Evolutionary conservation across 1,284 basidiomycete genomes (phyloP).

Genomic region (Ceratobasidium papillatum): DNA sequence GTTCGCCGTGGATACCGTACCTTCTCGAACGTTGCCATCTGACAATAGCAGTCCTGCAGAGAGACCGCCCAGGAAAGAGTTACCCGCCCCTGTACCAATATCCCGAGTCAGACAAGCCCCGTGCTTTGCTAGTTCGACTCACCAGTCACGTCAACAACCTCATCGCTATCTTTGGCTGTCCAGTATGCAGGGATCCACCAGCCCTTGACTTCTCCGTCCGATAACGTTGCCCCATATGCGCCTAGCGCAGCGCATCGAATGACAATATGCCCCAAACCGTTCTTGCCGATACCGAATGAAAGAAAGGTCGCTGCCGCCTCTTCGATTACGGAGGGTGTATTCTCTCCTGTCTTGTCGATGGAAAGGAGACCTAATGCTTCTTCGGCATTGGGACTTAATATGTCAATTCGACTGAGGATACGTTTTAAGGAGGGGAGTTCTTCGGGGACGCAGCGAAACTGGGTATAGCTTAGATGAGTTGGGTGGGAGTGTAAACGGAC

Average conservation of each 20-base stretch:
- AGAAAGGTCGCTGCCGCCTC: slow-evolving; percentile 67
- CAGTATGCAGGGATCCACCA: slow-evolving; percentile 85
- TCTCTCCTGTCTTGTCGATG: slow-evolving; percentile 22
- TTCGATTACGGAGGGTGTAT: slow-evolving; percentile 63
- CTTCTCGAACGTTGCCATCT: slow-evolving; percentile 68
- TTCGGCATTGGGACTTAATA: slow-evolving; percentile 82
- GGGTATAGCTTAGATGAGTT: slow-evolving; percentile 43
- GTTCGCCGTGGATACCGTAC: slow-evolving; percentile 53
- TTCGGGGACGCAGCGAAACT: slow-evolving; percentile 81
- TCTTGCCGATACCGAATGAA: slow-evolving; percentile 62
- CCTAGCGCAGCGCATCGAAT: slow-evolving; percentile 83
- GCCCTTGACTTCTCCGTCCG: slow-evolving; percentile 54
- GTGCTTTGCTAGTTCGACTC: slow-evolving; percentile 45
- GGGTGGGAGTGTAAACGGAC: slow-evolving; percentile 39
- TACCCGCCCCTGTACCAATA: slow-evolving; percentile 74
- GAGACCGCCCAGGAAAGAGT: slow-evolving; percentile 86
- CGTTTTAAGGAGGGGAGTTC: slow-evolving; percentile 74
- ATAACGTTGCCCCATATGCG: slow-evolving; percentile 64
- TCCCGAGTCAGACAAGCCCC: not conserved
- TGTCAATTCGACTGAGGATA: slow-evolving; percentile 67
- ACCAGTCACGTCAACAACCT: slow-evolving; percentile 86
- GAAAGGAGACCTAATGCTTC: slow-evolving; percentile 75
- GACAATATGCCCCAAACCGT: slow-evolving; percentile 66
- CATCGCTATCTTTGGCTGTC: slow-evolving; percentile 55
- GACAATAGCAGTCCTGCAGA: slow-evolving; percentile 73